Evolutionary conservation across 257 asterid genomes (phyloP), one percentile per base, ranked within the genome.

Genomic region (Schizonepeta tenuifolia): DNA sequence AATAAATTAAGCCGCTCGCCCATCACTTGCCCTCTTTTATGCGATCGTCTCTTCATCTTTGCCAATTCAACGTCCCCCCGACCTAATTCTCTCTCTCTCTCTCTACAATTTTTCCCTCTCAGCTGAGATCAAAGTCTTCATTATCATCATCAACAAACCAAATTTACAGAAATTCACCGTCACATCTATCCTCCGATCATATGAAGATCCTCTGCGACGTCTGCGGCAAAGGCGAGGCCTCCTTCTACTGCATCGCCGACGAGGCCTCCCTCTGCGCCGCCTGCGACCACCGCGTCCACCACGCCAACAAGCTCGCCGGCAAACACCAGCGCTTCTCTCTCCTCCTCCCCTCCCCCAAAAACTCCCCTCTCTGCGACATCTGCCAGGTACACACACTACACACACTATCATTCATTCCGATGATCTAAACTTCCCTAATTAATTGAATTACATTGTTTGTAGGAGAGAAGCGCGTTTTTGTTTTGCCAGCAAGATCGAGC

Each of bases 181-280:
- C 6, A 3, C 36, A 35, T 3, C 0, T 7, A 36, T 6, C 40
- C 1, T 5, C 11, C 43, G 43, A 38, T 38, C 43, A 38, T 1
- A 94, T 94, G 99, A 91, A 89, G 96, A 94, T 94, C 85, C 90
- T 84, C 74, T 94, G 99, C 43, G 99, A 91, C 65, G 98, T 91
- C 0, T 94, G 99, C 65, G 85, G 78, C 43, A 86, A 86, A 60
- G 89, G 80, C 5, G 93, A 84, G 75, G 96, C 97, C 7, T 65
- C 88, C 0, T 78, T 86, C 1, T 89, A 78, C 80, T 94, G 99
- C 78, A 71, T 69, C 21, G 97, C 99, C 57, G 99, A 94, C 74
- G 97, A 94, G 67, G 97, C 99, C 60, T 82, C 93, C 62, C 87
- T 94, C 31, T 94, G 99, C 88, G 59, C 84, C 75, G 77, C 92